These are phyloP conservation scores for Prunus kanzakura DNA, from an alignment of 306 rosid species.

Conservation along the genomic window DNA sequence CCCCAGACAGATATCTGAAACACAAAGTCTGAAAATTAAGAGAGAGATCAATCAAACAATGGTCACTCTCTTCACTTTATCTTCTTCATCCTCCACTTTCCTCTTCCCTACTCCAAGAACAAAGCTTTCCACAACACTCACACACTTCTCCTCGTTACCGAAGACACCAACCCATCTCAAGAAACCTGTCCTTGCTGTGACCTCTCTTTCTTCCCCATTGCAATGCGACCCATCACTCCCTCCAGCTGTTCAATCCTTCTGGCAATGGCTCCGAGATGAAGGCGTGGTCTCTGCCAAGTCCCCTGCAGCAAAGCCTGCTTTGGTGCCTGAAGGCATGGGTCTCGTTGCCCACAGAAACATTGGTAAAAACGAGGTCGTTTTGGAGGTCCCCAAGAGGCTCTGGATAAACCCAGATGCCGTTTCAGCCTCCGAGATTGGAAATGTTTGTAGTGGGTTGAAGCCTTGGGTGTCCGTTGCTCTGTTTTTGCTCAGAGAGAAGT, in stretches of 20 bases:
- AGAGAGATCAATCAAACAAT: slow-evolving; percentile 9
- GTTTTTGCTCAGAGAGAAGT: slow-evolving; percentile 65
- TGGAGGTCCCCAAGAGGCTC: slow-evolving; percentile 86
- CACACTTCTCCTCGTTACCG: neutral
- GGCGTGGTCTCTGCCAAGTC: slow-evolving; percentile 74
- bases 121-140: neutral
- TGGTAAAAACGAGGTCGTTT: slow-evolving; percentile 68
- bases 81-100: slow-evolving; percentile 33
- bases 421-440: slow-evolving; percentile 77
- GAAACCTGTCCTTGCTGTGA: slow-evolving; percentile 14
- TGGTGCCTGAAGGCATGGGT: slow-evolving; percentile 79
- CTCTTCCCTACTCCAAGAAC: slow-evolving; percentile 14
- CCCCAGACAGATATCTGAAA: neutral
- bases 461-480: slow-evolving; percentile 89
- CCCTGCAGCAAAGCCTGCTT: slow-evolving; percentile 69
- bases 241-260: slow-evolving; percentile 62
- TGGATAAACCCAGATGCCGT: slow-evolving; percentile 97
- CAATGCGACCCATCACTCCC: slow-evolving; percentile 58
- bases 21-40: neutral
- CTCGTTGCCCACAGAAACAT: slow-evolving; percentile 63
- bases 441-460: slow-evolving; percentile 66
- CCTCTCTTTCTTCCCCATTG: slow-evolving; percentile 37
- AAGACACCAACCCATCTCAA: slow-evolving; percentile 8
- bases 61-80: slow-evolving; percentile 31
- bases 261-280: slow-evolving; percentile 83